These are phyloP conservation scores for Camelina sativa DNA, from an alignment of 345 rosid species.

Conservation along the genomic window DNA sequence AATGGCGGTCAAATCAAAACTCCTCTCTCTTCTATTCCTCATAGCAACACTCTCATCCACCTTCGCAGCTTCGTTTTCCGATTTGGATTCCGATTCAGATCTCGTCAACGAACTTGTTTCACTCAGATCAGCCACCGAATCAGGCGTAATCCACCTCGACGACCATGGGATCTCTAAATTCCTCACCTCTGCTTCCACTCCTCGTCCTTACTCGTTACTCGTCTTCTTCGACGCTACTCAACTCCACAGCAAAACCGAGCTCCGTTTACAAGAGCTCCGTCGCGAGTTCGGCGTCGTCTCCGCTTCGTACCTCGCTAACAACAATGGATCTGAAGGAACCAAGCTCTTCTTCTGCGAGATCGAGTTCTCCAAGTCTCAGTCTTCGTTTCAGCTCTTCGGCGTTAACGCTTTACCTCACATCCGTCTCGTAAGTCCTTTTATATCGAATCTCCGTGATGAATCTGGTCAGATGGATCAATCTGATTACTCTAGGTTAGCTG, in stretches of 20 bases:
- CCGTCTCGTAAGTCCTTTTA: slow-evolving; percentile 68
- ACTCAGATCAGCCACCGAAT: slow-evolving; percentile 65
- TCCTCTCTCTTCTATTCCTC: slow-evolving; percentile 35
- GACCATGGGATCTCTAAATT: slow-evolving; percentile 80
- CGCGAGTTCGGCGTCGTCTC: slow-evolving; percentile 74
- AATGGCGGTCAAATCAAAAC: slow-evolving; percentile 48
- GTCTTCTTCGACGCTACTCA: slow-evolving; percentile 90
- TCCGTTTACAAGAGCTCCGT: slow-evolving; percentile 69
- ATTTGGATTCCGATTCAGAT: slow-evolving; percentile 52
- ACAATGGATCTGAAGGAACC: slow-evolving; percentile 49
- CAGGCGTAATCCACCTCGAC: slow-evolving; percentile 79
- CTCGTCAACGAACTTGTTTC: slow-evolving; percentile 59
- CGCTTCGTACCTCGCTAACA: slow-evolving; percentile 72
- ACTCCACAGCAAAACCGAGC: slow-evolving; percentile 65
- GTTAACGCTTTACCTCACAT: slow-evolving; percentile 93
- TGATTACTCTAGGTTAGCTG: slow-evolving; percentile 73
- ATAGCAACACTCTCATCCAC: slow-evolving; percentile 38
- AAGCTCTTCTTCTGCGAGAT: slow-evolving; percentile 85
- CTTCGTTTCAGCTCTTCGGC: slow-evolving; percentile 71
- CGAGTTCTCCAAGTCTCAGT: slow-evolving; percentile 73
- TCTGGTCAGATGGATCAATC: slow-evolving; percentile 76
- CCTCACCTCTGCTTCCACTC: slow-evolving; percentile 66
- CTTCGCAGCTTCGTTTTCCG: not conserved
- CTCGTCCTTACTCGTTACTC: slow-evolving; percentile 76
- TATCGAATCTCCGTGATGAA: slow-evolving; percentile 59